Evolutionary conservation across 2,329 filamentous ascomycete species (phyloP).

Genomic region (Alternaria incomplexa): DNA sequence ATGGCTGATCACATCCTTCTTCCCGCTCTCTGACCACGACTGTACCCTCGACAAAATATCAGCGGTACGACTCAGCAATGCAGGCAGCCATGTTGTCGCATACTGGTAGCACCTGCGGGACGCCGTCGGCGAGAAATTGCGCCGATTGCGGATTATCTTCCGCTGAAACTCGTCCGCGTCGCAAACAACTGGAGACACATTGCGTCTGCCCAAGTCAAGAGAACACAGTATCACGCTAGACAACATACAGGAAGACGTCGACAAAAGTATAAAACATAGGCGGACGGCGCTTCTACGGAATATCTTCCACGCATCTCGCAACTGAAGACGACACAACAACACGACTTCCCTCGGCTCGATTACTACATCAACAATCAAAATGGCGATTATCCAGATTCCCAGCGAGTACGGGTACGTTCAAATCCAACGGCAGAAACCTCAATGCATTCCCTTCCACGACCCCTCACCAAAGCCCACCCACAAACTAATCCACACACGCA

Average conservation of each 20-base stretch:
- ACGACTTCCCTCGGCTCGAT: not conserved
- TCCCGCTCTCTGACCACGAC: not conserved
- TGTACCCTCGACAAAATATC: not conserved
- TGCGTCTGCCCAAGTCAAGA: not conserved
- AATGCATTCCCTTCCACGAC: not conserved
- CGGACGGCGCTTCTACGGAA: not conserved
- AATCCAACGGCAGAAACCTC: not conserved
- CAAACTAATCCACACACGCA: slow-evolving; percentile 10
- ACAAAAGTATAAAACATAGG: not conserved
- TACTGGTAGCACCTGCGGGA: not conserved
- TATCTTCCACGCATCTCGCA: not conserved
- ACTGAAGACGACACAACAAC: not conserved
- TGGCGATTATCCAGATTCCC: slow-evolving; percentile 35
- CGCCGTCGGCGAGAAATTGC: slow-evolving; percentile 18
- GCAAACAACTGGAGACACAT: not conserved
- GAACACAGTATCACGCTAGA: not conserved
- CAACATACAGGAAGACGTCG: not conserved
- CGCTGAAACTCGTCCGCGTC: slow-evolving; percentile 35
- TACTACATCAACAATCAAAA: not conserved
- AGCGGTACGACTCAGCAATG: not conserved
- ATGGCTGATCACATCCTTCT: not conserved
- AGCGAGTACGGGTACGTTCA: slow-evolving; percentile 40
- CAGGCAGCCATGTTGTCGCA: not conserved
- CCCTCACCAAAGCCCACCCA: not conserved
- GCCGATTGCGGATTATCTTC: slow-evolving; percentile 13